Percentiles rank a stretch among this genome's conserved stretches.
Evolutionary conservation across 495 filamentous ascomycete genomes (phyloP).

Genomic region (Bacidia rubella): DNA sequence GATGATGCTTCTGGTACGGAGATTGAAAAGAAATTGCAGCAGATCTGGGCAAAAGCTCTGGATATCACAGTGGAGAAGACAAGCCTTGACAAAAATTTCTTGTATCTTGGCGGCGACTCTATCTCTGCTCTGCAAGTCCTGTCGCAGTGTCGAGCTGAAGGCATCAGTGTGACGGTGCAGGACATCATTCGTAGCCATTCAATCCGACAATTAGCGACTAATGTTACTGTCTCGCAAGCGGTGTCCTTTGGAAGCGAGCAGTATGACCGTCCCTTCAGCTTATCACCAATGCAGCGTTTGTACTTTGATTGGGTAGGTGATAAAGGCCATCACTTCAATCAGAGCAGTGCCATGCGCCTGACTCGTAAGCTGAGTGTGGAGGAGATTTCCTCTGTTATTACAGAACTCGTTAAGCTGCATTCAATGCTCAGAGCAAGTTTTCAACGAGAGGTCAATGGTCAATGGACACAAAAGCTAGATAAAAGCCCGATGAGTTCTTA

Average conservation of each 20-base stretch:
- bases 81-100: slow-evolving; percentile 36
- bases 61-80: slow-evolving; percentile 20
- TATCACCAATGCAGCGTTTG: slow-evolving; percentile 33
- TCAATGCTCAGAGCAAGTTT: slow-evolving; percentile 12
- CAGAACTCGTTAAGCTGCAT: slow-evolving; percentile 3
- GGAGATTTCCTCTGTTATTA: neutral
- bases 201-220: slow-evolving; percentile 12
- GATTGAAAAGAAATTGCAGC: slow-evolving; percentile 18
- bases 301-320: slow-evolving; percentile 22
- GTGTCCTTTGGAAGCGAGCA: slow-evolving; percentile 7
- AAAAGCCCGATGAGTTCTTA: slow-evolving; percentile 7
- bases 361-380: neutral
- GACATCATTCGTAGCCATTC: slow-evolving; percentile 21
- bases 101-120: slow-evolving; percentile 42
- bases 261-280: slow-evolving; percentile 13
- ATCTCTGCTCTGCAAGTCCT: slow-evolving; percentile 39
- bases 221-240: slow-evolving; percentile 10
- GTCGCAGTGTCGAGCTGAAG: slow-evolving; percentile 19
- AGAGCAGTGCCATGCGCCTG: slow-evolving; percentile 15
- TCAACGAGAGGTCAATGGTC: neutral
- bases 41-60: slow-evolving; percentile 28
- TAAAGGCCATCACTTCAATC: slow-evolving; percentile 19
- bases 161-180: slow-evolving; percentile 26
- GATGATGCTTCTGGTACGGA: slow-evolving; percentile 5
- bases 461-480: slow-evolving; percentile 14